Conservation (phyloP, 2,329 filamentous ascomycete genomes). For the Aureobasidium leucospermi region DNA sequence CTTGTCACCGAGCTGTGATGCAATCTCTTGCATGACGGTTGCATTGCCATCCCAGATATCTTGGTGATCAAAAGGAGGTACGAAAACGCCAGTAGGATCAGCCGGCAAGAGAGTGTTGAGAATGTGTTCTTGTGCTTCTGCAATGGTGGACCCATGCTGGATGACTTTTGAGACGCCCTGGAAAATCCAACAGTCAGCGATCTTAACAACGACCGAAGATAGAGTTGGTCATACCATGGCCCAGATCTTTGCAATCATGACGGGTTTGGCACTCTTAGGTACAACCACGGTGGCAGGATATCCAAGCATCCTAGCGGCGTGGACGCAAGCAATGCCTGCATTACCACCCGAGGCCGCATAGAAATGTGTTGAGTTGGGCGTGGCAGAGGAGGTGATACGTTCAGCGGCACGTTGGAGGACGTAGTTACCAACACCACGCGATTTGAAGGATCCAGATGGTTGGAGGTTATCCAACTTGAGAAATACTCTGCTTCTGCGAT, state of each 20-base stretch:
- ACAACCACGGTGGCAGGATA: conserved; percentile 69
- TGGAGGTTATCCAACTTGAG: conserved; percentile 82
- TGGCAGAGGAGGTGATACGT: conserved; percentile 33
- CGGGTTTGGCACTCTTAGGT: conserved; percentile 54
- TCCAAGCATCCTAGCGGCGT: conserved; percentile 57
- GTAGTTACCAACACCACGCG: conserved; percentile 63
- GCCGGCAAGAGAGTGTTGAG: conserved; percentile 23
- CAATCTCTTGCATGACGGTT: conserved; percentile 50
- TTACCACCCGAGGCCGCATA: conserved; percentile 78
- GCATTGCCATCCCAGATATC: conserved; percentile 61
- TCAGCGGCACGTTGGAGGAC: conserved; percentile 42
- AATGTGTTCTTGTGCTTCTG: conserved; percentile 62
- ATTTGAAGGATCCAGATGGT: conserved; percentile 77
- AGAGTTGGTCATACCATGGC: conserved; percentile 37
- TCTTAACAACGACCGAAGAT: no score
- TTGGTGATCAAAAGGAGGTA: conserved; percentile 62
- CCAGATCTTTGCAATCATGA: conserved; percentile 68
- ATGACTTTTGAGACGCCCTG: conserved; percentile 59
- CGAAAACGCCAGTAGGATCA: conserved; percentile 47
- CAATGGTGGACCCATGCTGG: conserved; percentile 60
- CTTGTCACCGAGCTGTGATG: conserved; percentile 36
- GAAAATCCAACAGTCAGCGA: not conserved
- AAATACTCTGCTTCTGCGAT: conserved; percentile 59
- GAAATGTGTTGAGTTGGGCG: conserved; percentile 52
- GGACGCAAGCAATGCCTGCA: conserved; percentile 74